phyloP scores from a whole-genome alignment of 352 stramenopile species.

The Phytopythium kandeliae region DNA sequence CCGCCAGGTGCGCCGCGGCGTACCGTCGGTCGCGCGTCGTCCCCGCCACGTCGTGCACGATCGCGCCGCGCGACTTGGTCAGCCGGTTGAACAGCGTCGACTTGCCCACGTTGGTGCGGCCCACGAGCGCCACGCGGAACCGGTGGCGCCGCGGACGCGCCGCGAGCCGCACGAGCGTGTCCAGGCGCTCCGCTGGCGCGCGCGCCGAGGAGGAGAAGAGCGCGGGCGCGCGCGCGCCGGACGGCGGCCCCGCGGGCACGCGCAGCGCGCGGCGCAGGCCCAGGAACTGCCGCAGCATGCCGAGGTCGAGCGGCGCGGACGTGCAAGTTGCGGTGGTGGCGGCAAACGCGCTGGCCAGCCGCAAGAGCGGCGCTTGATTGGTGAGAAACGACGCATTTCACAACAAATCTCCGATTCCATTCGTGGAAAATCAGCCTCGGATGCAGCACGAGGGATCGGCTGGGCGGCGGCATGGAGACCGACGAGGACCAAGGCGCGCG shows the following conservation, averaged over 20 bases:
- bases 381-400: slow-evolving; percentile 19
- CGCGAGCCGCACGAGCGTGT: slow-evolving; percentile 29
- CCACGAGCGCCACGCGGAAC: slow-evolving; percentile 75
- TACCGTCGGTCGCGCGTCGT: slow-evolving; percentile 79
- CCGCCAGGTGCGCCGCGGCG: slow-evolving; percentile 47
- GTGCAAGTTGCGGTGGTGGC: too few relatives aligned
- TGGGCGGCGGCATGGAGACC: too few relatives aligned
- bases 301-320: too few relatives aligned
- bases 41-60: slow-evolving; percentile 80
- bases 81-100: slow-evolving; percentile 84
- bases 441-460: too few relatives aligned
- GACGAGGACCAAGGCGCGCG: too few relatives aligned
- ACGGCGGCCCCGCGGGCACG: slow-evolving; percentile 12
- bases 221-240: slow-evolving; percentile 12
- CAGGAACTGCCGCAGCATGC: slow-evolving; percentile 19
- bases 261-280: slow-evolving; percentile 19
- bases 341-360: slow-evolving; percentile 1
- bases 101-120: slow-evolving; percentile 81
- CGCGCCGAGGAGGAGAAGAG: slow-evolving; percentile 10
- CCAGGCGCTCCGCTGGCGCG: slow-evolving; percentile 12
- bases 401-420: too few relatives aligned
- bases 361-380: slow-evolving; percentile 6
- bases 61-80: slow-evolving; percentile 67
- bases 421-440: slow-evolving; percentile 24
- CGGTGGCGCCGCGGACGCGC: slow-evolving; percentile 32